phyloP scores from a whole-genome alignment of 768 basidiomycete genomes.

The Lactifluus piperatus region DNA sequence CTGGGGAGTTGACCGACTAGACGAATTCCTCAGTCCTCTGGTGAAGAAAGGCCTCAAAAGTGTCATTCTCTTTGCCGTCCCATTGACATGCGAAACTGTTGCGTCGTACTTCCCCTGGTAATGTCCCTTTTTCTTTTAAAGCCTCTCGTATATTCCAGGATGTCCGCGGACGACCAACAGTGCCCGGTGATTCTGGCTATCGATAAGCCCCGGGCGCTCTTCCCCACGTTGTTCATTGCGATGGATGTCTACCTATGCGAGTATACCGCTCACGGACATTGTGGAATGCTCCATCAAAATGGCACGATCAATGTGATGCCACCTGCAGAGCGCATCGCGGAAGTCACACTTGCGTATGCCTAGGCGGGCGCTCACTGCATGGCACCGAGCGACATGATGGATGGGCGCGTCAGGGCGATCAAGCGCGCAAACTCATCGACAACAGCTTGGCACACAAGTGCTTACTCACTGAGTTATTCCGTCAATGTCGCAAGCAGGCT shows the following conservation, averaged over 20 bases:
- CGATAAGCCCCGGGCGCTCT: slow-evolving; percentile 61
- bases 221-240: slow-evolving; percentile 82
- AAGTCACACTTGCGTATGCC: slow-evolving; percentile 90
- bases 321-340: slow-evolving; percentile 80
- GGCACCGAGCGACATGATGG: slow-evolving; percentile 99
- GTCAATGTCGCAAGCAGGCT: slow-evolving; percentile 95
- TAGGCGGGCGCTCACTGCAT: slow-evolving; percentile 96
- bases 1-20: slow-evolving; percentile 94
- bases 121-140: not conserved
- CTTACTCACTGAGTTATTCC: slow-evolving; percentile 91
- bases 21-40: slow-evolving; percentile 77
- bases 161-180: slow-evolving; percentile 58
- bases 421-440: slow-evolving; percentile 79
- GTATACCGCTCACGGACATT: slow-evolving; percentile 98
- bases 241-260: slow-evolving; percentile 99
- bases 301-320: slow-evolving; percentile 69
- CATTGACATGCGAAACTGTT: slow-evolving; percentile 72
- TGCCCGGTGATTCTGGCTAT: slow-evolving; percentile 97
- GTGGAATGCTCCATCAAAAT: slow-evolving; percentile 68
- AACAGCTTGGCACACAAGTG: slow-evolving; percentile 83
- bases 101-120: not conserved
- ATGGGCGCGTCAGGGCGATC: slow-evolving; percentile 85
- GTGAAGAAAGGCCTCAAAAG: slow-evolving; percentile 84
- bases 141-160: slow-evolving; percentile 47
- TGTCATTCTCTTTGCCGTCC: slow-evolving; percentile 94